Evolutionary conservation across 2,329 filamentous ascomycete species (phyloP).

Genomic region (Colletotrichum musicola): DNA sequence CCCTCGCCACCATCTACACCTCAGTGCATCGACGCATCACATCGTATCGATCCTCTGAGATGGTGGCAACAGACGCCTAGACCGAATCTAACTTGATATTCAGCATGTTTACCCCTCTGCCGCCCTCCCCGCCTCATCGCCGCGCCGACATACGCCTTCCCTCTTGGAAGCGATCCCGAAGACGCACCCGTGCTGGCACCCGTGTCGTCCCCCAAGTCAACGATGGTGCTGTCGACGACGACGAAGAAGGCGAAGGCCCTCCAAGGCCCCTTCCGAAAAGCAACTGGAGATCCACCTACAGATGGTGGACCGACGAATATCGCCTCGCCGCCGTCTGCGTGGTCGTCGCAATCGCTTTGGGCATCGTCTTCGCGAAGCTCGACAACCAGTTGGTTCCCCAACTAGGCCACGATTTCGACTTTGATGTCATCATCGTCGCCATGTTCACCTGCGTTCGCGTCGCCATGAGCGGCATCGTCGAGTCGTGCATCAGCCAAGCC

Average conservation of each 20-base stretch:
- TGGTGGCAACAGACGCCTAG: background rate
- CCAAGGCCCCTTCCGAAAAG: conserved; percentile 23
- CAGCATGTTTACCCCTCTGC: background rate
- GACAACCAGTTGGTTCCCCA: conserved; percentile 48
- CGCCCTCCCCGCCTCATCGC: background rate
- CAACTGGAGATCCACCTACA: conserved; percentile 44
- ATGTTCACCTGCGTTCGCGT: conserved; percentile 53
- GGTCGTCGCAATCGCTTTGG: conserved; percentile 44
- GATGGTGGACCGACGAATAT: conserved; percentile 54
- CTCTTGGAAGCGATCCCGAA: background rate
- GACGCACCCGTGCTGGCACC: background rate
- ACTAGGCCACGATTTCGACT: conserved; percentile 45
- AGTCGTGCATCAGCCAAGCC: conserved; percentile 52
- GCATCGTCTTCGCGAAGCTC: conserved; percentile 47
- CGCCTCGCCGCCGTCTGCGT: conserved; percentile 48
- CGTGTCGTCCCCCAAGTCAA: background rate
- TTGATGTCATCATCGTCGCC: conserved; percentile 53
- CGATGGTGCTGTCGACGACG: conserved; percentile 30
- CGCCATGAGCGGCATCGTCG: conserved; percentile 51
- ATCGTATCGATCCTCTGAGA: background rate
- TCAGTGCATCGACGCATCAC: background rate
- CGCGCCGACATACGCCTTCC: background rate
- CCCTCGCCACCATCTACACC: background rate
- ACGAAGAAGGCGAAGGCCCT: conserved; percentile 15
- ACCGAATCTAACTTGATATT: background rate